These are phyloP conservation scores for Kwoniella europaea DNA, from an alignment of 768 basidiomycete genomes.

Conservation along the genomic window DNA sequence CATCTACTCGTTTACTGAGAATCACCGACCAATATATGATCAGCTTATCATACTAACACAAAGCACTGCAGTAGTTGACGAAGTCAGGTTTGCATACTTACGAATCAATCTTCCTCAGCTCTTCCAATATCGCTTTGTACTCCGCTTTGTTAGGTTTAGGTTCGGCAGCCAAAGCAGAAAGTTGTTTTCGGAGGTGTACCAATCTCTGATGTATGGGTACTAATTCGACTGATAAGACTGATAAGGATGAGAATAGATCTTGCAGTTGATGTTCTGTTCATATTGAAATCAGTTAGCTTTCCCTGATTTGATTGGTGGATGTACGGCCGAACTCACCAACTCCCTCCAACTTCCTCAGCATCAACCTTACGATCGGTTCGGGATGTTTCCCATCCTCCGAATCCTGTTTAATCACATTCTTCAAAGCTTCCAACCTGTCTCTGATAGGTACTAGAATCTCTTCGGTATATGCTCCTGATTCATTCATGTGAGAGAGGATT, in stretches of 20 bases:
- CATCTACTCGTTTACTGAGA: slow-evolving; percentile 83
- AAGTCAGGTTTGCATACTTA: slow-evolving; percentile 21
- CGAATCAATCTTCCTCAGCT: slow-evolving; percentile 87
- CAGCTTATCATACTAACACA: too few species aligned
- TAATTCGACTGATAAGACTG: slow-evolving; percentile 86
- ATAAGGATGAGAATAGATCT: slow-evolving; percentile 79
- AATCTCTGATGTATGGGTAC: slow-evolving; percentile 87
- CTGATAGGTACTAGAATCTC: slow-evolving; percentile 87
- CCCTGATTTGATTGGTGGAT: neutral
- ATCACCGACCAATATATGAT: too few species aligned
- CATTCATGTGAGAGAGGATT: slow-evolving; percentile 94
- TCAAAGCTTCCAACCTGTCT: slow-evolving; percentile 76
- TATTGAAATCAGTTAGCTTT: slow-evolving; percentile 9
- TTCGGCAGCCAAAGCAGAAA: slow-evolving; percentile 85
- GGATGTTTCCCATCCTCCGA: slow-evolving; percentile 80
- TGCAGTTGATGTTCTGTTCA: slow-evolving; percentile 72
- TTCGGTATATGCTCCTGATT: slow-evolving; percentile 92
- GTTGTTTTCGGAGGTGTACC: slow-evolving; percentile 82
- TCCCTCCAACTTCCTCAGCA: slow-evolving; percentile 87
- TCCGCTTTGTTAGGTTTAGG: slow-evolving; percentile 78
- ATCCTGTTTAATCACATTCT: slow-evolving; percentile 83
- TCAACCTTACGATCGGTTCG: slow-evolving; percentile 80
- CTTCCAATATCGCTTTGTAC: slow-evolving; percentile 86
- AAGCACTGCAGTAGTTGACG: too few species aligned
- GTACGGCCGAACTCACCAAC: slow-evolving; percentile 69